Base-by-base conservation (phyloP, 2,329 filamentous ascomycete genomes). In the Sclerotinia glacialis region DNA sequence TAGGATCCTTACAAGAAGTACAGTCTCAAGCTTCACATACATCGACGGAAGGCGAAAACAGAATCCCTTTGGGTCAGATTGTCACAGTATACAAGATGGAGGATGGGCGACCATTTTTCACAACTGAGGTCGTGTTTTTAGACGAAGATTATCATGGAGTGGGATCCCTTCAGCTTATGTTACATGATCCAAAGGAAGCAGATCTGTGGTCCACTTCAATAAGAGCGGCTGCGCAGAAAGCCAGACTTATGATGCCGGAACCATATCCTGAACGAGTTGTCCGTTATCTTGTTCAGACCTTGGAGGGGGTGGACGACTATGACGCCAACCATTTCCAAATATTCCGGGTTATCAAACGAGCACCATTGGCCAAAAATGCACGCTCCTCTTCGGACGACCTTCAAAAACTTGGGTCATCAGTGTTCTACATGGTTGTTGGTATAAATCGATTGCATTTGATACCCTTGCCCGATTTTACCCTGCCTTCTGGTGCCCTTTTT, bases 391-490 rank as follows among this genome's bases (percentile, higher is more conserved):
- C 84, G 21, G 89, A 91, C 67, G 88, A 91, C 71, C 76, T 90
- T 53, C 82, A 85, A 59, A 90, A 90, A 73, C 77, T 87, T 37
- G 83, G 83, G 49, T 86, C 87, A 12, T 86, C 83, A 12, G 83
- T 89, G 31, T 90, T 85, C 76, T 90, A 90, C 74, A 81, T 91
- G 69, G 88, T 85, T 8, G 82, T 91, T 74, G 89, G 89, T 26
- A 82, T 88, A 42, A 87, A 90, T 78, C 89, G 88, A 74, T 78
- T 91, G 44, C 88, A 91, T 77, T 73, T 91, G 59, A 82, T 91
- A 55, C 87, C 87, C n/a, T 74, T 89, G 42, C 83, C 86, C 52
- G 89, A 87, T 71, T 78, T 82, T 26, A 80, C 79, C 42, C 82
- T 81, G 71, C 81, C 69, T 78, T 81, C 34, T 84, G 85, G 69